Base-by-base conservation (phyloP, 345 rosid species). In the Citrus inodora region DNA sequence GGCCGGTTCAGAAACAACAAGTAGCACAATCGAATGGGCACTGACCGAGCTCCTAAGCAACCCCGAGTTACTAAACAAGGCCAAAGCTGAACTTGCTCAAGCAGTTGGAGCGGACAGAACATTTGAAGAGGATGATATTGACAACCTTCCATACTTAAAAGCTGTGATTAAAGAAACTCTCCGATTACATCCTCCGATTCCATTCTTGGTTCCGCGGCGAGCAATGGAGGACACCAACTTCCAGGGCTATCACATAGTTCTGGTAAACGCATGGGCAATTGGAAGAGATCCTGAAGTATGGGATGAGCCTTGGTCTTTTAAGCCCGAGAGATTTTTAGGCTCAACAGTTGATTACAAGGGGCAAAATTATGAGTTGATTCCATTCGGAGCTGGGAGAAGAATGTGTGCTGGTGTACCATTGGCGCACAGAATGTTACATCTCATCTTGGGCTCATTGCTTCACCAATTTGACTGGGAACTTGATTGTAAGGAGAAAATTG, bases 11-110 rank as follows among this genome's bases (percentile, higher is more conserved):
- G 95, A 88, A 63, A 93, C 93, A 42, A 89, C 88, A 46, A 85
- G 92, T 48, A 82, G 88, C 80, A 89, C 90, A 9, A 75, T 84
- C 13, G 98, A 91, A 74, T 91, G 98, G 94, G 93, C 94, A 55
- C 2, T 92, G 77, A 81, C 93, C 1, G 94, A 93, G 78, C 91
- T 93, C 58, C 73, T 93, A 4, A 75, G 83, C 67, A 82, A 85
- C 61, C 91, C 87, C 0, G 80, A 86, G 3, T 62, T 82, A 37
- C 77, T 90, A 88, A 56, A 55, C 56, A 85, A 84, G 76, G 93
- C 80, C 58, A 85, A 90, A 80, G 80, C 78, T 21, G 95, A 91
- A 82, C 87, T 90, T 1, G 63, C 74, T 78, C 63, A 14, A n/a
- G 83, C 86, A 10, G 67, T 90, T 4, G 94, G 92, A 62, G 67